Evolutionary conservation across 176 grass and related monocot genomes (phyloP).

Genomic region (Oryza glaberrima): DNA sequence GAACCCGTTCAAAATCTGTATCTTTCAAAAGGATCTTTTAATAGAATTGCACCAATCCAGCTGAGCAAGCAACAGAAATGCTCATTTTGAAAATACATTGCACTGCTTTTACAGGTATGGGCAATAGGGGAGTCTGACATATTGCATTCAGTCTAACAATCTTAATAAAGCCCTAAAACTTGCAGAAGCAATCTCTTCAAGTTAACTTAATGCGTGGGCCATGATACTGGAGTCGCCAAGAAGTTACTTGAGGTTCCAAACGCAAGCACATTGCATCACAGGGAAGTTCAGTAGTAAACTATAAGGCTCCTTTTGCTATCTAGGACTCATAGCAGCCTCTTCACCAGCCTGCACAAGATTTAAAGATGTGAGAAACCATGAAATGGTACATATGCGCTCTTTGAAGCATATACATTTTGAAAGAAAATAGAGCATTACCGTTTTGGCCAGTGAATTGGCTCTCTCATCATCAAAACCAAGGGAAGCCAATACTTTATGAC

Average conservation of each 20-base stretch:
- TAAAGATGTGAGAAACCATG: conserved; percentile 33
- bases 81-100: conserved; percentile 3
- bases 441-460: conserved; percentile 65
- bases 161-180: conserved; percentile 22
- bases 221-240: not conserved
- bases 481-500: conserved; percentile 77
- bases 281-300: conserved; percentile 23
- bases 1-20: not conserved
- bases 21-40: not conserved
- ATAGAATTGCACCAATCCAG: conserved; percentile 12
- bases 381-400: conserved; percentile 11
- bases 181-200: conserved; percentile 35
- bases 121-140: conserved; percentile 22
- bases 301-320: conserved; percentile 52
- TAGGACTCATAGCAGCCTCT: conserved; percentile 58
- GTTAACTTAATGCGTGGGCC: conserved; percentile 24
- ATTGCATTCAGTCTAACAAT: conserved; percentile 17
- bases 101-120: conserved; percentile 17
- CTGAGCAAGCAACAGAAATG: conserved; percentile 9
- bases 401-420: conserved; percentile 12
- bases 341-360: conserved; percentile 50
- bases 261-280: not conserved
- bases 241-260: conserved; percentile 29
- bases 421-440: conserved; percentile 52
- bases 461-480: conserved; percentile 84